Percentiles rank a stretch among this genome's conserved stretches.
These are phyloP conservation scores for Fusarium piperis DNA, from an alignment of 2,329 filamentous ascomycete genomes.

Conservation along the genomic window DNA sequence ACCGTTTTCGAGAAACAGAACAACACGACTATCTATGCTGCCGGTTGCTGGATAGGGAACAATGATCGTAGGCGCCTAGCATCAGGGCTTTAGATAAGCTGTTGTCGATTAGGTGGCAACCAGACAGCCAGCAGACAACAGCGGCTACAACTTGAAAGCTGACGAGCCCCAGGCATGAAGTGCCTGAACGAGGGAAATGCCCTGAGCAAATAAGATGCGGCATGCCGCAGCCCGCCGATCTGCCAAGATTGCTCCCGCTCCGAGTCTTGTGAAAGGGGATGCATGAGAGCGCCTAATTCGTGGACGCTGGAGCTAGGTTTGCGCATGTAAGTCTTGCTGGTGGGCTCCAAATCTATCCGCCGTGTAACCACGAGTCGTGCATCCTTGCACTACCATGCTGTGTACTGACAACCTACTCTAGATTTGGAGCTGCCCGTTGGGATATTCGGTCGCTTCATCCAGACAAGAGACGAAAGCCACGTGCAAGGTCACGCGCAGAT, in stretches of 20 bases:
- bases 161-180: neutral
- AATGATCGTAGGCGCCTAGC: constrained; percentile 1
- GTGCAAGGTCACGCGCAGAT: constrained; percentile 7
- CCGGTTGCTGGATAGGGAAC: constrained; percentile 13
- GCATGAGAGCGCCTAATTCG: neutral
- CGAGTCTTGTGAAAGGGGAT: neutral
- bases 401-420: neutral
- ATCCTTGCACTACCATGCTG: neutral
- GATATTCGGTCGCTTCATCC: neutral
- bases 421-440: neutral
- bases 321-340: neutral
- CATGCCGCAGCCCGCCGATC: constrained; percentile 10
- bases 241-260: constrained; percentile 6
- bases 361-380: neutral
- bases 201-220: constrained; percentile 1
- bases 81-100: constrained; percentile 1
- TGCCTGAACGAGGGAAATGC: neutral
- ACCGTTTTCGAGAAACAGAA: constrained; percentile 7
- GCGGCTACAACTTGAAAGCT: neutral
- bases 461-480: constrained; percentile 3
- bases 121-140: neutral
- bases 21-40: neutral
- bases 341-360: neutral
- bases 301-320: neutral
- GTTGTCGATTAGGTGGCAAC: constrained; percentile 7